Conservation (phyloP, 192 early-diverging fungal species). For the Coemansia sp. region DNA sequence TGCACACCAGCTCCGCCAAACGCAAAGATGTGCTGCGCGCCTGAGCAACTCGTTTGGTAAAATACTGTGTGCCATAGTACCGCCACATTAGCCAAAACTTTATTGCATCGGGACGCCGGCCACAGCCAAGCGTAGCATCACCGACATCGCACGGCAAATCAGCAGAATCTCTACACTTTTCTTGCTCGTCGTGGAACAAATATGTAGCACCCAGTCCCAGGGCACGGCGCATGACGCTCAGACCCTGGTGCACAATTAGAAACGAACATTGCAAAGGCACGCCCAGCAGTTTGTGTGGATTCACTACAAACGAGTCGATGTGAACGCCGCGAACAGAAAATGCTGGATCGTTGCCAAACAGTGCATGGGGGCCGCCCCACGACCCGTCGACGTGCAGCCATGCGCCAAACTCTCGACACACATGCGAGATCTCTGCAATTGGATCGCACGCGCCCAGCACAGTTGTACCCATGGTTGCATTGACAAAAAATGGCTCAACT, state of each 20-base stretch:
- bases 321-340: constrained; percentile 8
- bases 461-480: constrained; percentile 81
- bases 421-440: constrained; percentile 56
- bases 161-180: not conserved
- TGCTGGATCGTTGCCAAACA: constrained; percentile 57
- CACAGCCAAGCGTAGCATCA: constrained; percentile 77
- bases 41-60: constrained; percentile 56
- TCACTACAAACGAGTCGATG: constrained; percentile 68
- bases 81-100: constrained; percentile 81
- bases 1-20: constrained; percentile 38
- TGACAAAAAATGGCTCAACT: constrained; percentile 75
- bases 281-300: constrained; percentile 83
- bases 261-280: constrained; percentile 78
- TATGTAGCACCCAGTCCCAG: constrained; percentile 69
- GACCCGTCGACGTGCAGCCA: constrained; percentile 82
- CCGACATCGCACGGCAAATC: constrained; percentile 71
- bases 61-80: constrained; percentile 68
- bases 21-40: constrained; percentile 58
- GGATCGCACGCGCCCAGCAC: constrained; percentile 82
- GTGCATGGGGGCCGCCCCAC: constrained; percentile 71
- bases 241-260: constrained; percentile 59
- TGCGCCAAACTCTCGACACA: constrained; percentile 62
- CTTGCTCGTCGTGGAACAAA: constrained; percentile 22
- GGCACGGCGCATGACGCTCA: constrained; percentile 57
- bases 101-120: constrained; percentile 73